Conservation (phyloP, 2,329 filamentous ascomycete species). For the Colletotrichum melonis region DNA sequence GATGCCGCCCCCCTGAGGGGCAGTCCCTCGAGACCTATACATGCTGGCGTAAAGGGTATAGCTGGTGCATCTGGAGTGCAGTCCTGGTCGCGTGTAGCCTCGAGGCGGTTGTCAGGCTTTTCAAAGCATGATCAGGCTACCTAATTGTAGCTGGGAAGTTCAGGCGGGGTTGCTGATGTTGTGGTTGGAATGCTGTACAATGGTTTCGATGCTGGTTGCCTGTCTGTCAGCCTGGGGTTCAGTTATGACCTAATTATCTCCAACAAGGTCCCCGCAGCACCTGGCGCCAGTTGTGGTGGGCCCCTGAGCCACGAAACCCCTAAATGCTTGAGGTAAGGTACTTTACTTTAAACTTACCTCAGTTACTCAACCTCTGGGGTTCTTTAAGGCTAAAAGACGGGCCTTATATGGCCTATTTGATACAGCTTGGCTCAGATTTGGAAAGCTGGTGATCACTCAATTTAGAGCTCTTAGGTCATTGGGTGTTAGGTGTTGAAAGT, state of each 20-base stretch:
- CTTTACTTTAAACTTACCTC: not conserved
- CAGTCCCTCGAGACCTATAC: slow-evolving; percentile 56
- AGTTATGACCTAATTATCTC: slow-evolving; percentile 13
- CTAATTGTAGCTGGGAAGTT: not conserved
- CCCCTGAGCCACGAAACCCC: slow-evolving; percentile 8
- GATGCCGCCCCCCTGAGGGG: slow-evolving; percentile 63
- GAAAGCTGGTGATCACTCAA: not conserved
- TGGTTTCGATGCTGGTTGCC: slow-evolving; percentile 4
- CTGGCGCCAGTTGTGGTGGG: slow-evolving; percentile 26
- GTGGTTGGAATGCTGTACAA: slow-evolving; percentile 25
- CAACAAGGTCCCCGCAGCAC: slow-evolving; percentile 26
- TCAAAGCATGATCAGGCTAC: slow-evolving; percentile 20
- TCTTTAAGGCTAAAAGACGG: not conserved
- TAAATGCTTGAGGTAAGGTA: not conserved
- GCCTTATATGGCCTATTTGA: not conserved
- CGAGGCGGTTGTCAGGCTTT: not conserved
- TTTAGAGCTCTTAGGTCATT: not conserved
- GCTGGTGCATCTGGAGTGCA: slow-evolving; percentile 22
- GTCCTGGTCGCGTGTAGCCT: slow-evolving; percentile 8
- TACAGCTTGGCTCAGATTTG: not conserved
- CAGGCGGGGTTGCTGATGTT: slow-evolving; percentile 23
- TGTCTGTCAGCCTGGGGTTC: slow-evolving; percentile 19
- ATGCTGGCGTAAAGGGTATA: slow-evolving; percentile 43
- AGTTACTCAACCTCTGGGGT: not conserved
- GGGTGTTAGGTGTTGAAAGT: not conserved